Conservation (phyloP, 208 protist species). For the Crithidia thermophila region DNA sequence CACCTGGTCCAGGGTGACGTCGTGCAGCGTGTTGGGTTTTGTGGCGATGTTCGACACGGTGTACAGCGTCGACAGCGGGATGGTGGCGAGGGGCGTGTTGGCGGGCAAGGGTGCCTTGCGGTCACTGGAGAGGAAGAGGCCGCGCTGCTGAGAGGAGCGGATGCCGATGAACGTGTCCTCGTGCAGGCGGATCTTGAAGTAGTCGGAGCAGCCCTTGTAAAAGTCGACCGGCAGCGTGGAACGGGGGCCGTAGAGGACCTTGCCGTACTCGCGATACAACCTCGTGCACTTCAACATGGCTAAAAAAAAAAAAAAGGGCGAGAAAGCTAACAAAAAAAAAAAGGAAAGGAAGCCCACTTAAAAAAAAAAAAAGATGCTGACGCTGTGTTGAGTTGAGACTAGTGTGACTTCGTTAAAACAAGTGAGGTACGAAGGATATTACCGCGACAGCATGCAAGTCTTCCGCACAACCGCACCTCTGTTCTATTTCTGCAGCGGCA, state of each 20-base stretch:
- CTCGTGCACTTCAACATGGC: conserved; percentile 43
- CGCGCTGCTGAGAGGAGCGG: conserved; percentile 81
- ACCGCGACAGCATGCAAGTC: too few relatives aligned
- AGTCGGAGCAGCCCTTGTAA: conserved; percentile 51
- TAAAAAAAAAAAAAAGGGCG: conserved; percentile 12
- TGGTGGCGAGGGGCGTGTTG: conserved; percentile 82
- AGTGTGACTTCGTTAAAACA: too few relatives aligned
- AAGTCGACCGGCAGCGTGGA: conserved; percentile 83
- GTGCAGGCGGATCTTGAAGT: conserved; percentile 76
- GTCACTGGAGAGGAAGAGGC: conserved; percentile 62
- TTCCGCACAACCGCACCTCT: too few relatives aligned
- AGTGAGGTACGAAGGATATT: too few relatives aligned
- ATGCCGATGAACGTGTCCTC: conserved; percentile 82
- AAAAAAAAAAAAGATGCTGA: not conserved
- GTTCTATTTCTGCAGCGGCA: too few relatives aligned
- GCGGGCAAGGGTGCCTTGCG: conserved; percentile 41
- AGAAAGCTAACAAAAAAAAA: conserved; percentile 1
- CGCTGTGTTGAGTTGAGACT: too few relatives aligned
- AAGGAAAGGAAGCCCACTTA: not conserved
- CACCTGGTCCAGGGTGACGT: conserved; percentile 63
- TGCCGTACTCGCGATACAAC: conserved; percentile 44
- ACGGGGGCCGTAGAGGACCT: conserved; percentile 67
- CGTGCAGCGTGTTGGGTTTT: conserved; percentile 65
- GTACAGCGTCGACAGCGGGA: conserved; percentile 74
- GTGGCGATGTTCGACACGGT: conserved; percentile 68